Evolutionary conservation across 805 yeast species (phyloP).

Genomic region (Yarrowia sp.): DNA sequence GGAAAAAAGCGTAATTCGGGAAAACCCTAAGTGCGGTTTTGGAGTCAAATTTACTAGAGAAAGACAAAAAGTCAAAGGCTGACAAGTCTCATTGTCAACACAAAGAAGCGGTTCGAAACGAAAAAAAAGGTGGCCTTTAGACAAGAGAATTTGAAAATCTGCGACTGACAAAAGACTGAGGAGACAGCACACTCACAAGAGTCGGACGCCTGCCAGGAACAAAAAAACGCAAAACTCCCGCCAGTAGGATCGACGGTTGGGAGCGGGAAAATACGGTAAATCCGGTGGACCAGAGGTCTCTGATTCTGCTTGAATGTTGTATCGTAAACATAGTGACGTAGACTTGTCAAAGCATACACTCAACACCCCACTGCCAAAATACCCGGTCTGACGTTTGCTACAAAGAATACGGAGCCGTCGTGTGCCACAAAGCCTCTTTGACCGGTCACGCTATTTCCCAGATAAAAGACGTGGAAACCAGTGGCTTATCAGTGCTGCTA

Average conservation of each 20-base stretch:
- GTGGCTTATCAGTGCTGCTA: slow-evolving; percentile 13
- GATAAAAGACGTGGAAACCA: slow-evolving; percentile 13
- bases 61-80: neutral
- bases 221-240: no score
- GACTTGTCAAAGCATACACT: no score
- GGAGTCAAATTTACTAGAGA: neutral
- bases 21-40: neutral
- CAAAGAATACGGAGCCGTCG: no score
- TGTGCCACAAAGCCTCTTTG: slow-evolving; percentile 10
- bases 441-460: slow-evolving; percentile 10
- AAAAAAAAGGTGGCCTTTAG: neutral
- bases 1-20: slow-evolving; percentile 11
- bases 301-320: no score
- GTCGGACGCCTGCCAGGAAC: no score
- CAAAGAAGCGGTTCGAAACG: neutral
- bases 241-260: neutral
- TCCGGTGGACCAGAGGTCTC: no score
- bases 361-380: no score
- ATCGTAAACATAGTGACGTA: no score
- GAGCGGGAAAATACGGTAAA: neutral
- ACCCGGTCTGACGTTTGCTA: no score
- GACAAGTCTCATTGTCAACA: slow-evolving; percentile 19
- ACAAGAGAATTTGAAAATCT: neutral
- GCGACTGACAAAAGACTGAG: neutral
- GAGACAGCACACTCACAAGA: no score